Conservation (phyloP, 73 alveolate genomes). For the Paramecium bursaria region DNA sequence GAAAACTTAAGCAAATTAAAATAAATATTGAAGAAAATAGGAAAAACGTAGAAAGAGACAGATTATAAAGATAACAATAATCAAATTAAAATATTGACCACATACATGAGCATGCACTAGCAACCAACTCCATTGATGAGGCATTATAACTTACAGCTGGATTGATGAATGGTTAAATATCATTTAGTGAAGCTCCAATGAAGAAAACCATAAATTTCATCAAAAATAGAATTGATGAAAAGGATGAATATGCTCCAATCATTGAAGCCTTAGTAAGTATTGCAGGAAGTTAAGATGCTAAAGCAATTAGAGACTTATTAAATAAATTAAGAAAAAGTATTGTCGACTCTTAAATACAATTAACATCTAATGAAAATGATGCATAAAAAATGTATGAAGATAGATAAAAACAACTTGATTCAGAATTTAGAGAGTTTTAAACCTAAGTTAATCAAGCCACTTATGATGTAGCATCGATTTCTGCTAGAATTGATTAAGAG, state of each 20-base stretch:
- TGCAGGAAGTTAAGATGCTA: conserved; percentile 35
- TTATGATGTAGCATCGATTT: conserved; percentile 40
- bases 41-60: conserved; percentile 11
- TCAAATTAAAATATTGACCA: conserved; percentile 9
- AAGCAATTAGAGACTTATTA: conserved; percentile 11
- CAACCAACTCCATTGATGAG: conserved; percentile 29
- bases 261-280: conserved; percentile 17
- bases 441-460: conserved; percentile 34
- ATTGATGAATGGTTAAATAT: conserved; percentile 3
- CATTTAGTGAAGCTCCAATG: conserved; percentile 51
- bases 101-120: conserved; percentile 34
- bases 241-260: conserved; percentile 46
- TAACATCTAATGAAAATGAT: conserved; percentile 31
- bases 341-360: conserved; percentile 16
- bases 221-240: conserved; percentile 3
- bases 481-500: conserved; percentile 40
- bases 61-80: conserved; percentile 24
- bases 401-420: background rate
- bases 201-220: conserved; percentile 9
- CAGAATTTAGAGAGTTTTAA: conserved; percentile 19
- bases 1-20: conserved; percentile 1
- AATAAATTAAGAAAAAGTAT: conserved; percentile 32
- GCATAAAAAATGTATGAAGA: conserved; percentile 50
- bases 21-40: conserved; percentile 23
- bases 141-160: conserved; percentile 16